Evolutionary conservation across 1,284 basidiomycete species (phyloP).

Genomic region (Ganoderma lucidum): DNA sequence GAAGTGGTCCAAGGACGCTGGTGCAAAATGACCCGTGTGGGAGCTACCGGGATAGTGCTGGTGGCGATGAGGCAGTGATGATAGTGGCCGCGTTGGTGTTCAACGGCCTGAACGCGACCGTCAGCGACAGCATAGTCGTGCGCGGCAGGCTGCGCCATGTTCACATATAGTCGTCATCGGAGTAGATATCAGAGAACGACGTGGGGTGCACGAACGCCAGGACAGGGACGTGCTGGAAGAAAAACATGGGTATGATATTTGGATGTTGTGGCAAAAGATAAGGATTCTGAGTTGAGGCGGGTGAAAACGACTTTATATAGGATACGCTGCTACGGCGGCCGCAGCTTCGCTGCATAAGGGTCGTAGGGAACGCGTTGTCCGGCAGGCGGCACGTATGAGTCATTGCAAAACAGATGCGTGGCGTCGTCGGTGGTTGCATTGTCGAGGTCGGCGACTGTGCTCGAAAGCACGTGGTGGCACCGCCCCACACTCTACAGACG

Average conservation of each 20-base stretch:
- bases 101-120: conserved; percentile 28
- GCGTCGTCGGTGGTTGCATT: neutral
- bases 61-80: conserved; percentile 6
- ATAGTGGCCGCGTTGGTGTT: conserved; percentile 20
- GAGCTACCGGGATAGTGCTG: no score
- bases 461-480: neutral
- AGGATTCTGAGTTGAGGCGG: neutral
- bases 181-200: conserved; percentile 8
- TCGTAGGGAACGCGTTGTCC: conserved; percentile 21
- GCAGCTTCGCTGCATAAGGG: conserved; percentile 22
- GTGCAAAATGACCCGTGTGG: neutral
- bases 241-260: conserved; percentile 30
- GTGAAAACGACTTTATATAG: conserved; percentile 20
- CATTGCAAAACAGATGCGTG: conserved; percentile 7
- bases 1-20: neutral
- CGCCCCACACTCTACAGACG: neutral
- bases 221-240: conserved; percentile 30
- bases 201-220: conserved; percentile 12
- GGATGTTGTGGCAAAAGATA: conserved; percentile 12
- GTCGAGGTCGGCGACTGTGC: neutral
- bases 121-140: conserved; percentile 31
- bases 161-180: conserved; percentile 23
- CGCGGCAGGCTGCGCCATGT: conserved; percentile 27
- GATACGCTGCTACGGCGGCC: no score
- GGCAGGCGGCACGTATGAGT: conserved; percentile 31